Base-by-base conservation (phyloP, 1,284 basidiomycete species). In the Ustilago hordei region DNA sequence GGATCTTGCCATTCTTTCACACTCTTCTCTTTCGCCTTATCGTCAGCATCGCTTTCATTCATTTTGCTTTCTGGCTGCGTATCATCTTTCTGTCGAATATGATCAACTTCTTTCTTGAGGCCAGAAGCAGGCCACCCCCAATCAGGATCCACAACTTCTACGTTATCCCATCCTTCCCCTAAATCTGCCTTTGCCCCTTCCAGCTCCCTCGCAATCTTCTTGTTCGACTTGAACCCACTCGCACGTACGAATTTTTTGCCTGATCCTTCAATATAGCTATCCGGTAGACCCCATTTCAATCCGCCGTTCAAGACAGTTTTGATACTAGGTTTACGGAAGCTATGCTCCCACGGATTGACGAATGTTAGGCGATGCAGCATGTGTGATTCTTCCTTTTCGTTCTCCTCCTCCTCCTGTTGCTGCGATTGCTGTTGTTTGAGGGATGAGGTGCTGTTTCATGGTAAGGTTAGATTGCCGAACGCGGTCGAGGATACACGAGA, bases 231-330 rank as follows among this genome's bases (percentile, higher is more conserved):
- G 61, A 64, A 69, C 34, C 65, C 67, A 35, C 60, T 57, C n/a
- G 67, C 47, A 4, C 63, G 50, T 12, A 60, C 58, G 12, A 34
- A n/a, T 0, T 47, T 48, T 38, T 61, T 55, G 0, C 69, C 67
- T 1, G 62, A 66, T 6, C 79, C 79, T 54, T 82, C 79, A 5
- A 52, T 60, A 39, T 82, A 81, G 53, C 69, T 80, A 32, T 69
- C 67, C 1, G 80, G 80, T n/a, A 82, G 43, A 38, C 80, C 80
- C 80, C 80, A 82, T 53, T 79, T 73, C n/a, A 81, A 59, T 1
- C 79, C 79, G 17, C 79, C 78, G n/a, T 50, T 47, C n/a, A 75
- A 56, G n/a, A 75, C 41, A 6, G 70, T 67, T 23, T 56, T 61
- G 19, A 81, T 17, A 1, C 73, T 64, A 1, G 80, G 74, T 31